Evolutionary conservation across 495 filamentous ascomycete species (phyloP).

Genomic region (Glonium stellatum): DNA sequence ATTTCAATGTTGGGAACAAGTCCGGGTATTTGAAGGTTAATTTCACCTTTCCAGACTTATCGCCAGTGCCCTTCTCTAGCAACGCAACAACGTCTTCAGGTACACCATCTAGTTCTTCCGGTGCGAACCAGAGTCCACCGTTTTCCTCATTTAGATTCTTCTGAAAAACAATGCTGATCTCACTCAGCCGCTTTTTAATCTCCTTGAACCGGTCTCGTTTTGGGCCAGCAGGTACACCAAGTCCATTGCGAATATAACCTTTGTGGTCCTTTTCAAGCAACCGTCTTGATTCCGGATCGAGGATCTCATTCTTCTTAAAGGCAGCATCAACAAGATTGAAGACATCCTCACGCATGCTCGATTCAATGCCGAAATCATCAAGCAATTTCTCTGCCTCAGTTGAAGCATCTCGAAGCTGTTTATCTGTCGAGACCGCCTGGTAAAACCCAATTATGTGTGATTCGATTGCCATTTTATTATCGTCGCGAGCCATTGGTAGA

Average conservation of each 20-base stretch:
- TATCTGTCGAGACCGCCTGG: slow-evolving; percentile 40
- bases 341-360: slow-evolving; percentile 62
- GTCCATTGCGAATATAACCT: slow-evolving; percentile 56
- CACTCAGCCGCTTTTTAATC: slow-evolving; percentile 63
- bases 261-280: slow-evolving; percentile 65
- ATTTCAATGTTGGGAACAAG: slow-evolving; percentile 59
- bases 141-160: slow-evolving; percentile 66
- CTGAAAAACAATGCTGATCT: slow-evolving; percentile 59
- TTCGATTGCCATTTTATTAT: slow-evolving; percentile 39
- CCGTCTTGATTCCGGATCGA: slow-evolving; percentile 57
- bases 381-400: slow-evolving; percentile 61
- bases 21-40: slow-evolving; percentile 68
- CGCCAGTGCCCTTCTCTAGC: slow-evolving; percentile 38
- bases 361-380: slow-evolving; percentile 60
- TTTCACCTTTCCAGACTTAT: slow-evolving; percentile 55
- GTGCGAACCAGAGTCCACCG: slow-evolving; percentile 60
- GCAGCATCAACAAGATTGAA: slow-evolving; percentile 57
- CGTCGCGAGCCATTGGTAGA: slow-evolving; percentile 41
- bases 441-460: slow-evolving; percentile 45
- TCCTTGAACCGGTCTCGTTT: slow-evolving; percentile 62
- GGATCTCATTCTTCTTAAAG: slow-evolving; percentile 49
- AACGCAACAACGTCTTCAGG: slow-evolving; percentile 53
- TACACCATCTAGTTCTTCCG: slow-evolving; percentile 54
- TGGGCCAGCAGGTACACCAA: slow-evolving; percentile 55
- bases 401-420: slow-evolving; percentile 49